phyloP scores from a whole-genome alignment of 108 stramenopile species.

The Aurantiochytrium sp. region DNA sequence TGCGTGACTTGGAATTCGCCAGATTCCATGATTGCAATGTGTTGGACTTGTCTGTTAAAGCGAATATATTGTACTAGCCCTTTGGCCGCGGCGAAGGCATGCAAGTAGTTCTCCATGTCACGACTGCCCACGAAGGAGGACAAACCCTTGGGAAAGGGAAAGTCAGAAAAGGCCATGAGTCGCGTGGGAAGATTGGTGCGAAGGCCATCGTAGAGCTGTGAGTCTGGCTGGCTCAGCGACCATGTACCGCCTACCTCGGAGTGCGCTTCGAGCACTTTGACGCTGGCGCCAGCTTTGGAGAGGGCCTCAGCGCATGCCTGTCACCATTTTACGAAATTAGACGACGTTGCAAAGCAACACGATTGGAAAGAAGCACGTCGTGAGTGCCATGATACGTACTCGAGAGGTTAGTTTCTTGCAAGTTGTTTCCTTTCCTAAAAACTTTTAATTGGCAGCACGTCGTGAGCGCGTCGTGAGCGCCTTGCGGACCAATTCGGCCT shows the following conservation, averaged over 20 bases:
- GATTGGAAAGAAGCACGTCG: no score
- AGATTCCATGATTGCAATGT: background rate
- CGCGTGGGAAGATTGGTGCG: background rate
- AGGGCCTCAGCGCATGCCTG: background rate
- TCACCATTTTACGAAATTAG: background rate
- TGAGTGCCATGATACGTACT: no score
- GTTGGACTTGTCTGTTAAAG: background rate
- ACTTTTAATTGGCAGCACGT: no score
- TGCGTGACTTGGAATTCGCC: background rate
- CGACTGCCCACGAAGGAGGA: background rate
- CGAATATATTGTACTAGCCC: background rate
- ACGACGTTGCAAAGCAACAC: no score
- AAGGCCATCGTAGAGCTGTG: conserved; percentile 6
- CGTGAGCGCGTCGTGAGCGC: no score
- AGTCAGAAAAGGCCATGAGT: background rate
- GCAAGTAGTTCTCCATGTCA: background rate
- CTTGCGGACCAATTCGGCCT: no score
- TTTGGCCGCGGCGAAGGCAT: background rate
- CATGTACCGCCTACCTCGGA: background rate
- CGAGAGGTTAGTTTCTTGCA: no score
- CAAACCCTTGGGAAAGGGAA: background rate
- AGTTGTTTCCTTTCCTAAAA: no score
- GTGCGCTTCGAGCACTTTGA: background rate
- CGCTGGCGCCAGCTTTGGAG: background rate
- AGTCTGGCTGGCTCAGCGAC: background rate